phyloP scores from a whole-genome alignment of 2,329 filamentous ascomycete species.

The Gnomoniopsis sp. region DNA sequence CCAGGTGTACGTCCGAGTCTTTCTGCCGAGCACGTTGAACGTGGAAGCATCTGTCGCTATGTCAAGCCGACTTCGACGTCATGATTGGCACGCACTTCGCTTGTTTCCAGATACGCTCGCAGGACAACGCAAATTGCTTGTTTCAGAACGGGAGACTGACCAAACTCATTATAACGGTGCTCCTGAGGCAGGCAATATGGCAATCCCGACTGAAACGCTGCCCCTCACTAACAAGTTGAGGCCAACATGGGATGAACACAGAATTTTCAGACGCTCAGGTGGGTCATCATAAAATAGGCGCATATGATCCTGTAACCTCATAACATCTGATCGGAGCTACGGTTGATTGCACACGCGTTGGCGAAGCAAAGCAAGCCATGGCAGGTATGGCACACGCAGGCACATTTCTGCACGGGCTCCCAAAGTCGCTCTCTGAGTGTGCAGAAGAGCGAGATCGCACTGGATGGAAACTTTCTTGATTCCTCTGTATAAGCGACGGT shows the following conservation, averaged over 20 bases:
- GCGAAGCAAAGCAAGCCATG: neutral
- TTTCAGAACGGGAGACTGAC: conserved; percentile 19
- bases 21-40: neutral
- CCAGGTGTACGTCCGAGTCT: neutral
- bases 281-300: neutral
- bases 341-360: too few species aligned
- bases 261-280: neutral
- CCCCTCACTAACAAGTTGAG: neutral
- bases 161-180: neutral
- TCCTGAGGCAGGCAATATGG: neutral
- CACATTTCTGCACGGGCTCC: neutral
- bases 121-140: conserved; percentile 22
- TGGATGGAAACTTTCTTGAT: neutral
- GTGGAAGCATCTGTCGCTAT: neutral
- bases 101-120: conserved; percentile 4
- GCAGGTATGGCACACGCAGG: neutral
- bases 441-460: neutral
- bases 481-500: neutral
- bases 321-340: too few species aligned
- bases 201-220: neutral
- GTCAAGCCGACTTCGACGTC: neutral
- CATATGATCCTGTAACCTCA: neutral
- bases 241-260: neutral
- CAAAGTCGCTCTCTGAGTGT: neutral
- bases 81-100: neutral